Conservation (phyloP, 352 stramenopile species). For the Phytophthora litchii region DNA sequence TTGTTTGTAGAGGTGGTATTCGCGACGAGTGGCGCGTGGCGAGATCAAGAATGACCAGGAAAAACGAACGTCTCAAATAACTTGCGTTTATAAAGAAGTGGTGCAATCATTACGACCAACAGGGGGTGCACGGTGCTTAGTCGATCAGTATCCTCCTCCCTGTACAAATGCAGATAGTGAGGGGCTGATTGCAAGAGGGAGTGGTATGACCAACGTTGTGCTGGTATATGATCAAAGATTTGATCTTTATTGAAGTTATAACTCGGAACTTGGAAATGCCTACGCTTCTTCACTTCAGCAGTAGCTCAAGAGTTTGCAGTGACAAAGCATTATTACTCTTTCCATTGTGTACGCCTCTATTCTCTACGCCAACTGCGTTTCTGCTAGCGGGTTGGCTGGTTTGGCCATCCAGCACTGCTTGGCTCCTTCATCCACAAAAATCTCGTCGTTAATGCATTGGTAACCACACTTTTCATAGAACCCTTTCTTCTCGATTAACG, state of each 20-base stretch:
- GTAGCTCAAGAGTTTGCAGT: too few species aligned
- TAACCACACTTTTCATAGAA: conserved; percentile 44
- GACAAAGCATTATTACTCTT: too few species aligned
- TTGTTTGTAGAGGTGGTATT: conserved; percentile 1
- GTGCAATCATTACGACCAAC: background rate
- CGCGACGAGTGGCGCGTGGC: background rate
- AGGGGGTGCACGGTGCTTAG: conserved; percentile 9
- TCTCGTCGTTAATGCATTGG: conserved; percentile 26
- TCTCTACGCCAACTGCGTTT: conserved; percentile 1
- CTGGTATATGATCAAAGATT: background rate
- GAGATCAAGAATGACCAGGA: conserved; percentile 13
- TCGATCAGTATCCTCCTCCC: conserved; percentile 8
- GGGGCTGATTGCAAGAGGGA: too few species aligned
- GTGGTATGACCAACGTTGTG: conserved; percentile 16
- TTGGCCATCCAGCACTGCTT: conserved; percentile 42
- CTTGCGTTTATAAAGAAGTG: background rate
- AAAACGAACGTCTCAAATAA: conserved; percentile 1
- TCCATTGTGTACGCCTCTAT: background rate
- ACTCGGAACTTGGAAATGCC: too few species aligned
- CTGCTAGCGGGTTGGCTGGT: conserved; percentile 2
- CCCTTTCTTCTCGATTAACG: conserved; percentile 38
- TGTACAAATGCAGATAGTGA: too few species aligned
- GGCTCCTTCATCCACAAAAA: conserved; percentile 35
- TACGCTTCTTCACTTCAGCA: too few species aligned
- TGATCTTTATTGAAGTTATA: too few species aligned